Base-by-base conservation (phyloP, 495 filamentous ascomycete genomes). In the Paragyromitra xinjiangensis region DNA sequence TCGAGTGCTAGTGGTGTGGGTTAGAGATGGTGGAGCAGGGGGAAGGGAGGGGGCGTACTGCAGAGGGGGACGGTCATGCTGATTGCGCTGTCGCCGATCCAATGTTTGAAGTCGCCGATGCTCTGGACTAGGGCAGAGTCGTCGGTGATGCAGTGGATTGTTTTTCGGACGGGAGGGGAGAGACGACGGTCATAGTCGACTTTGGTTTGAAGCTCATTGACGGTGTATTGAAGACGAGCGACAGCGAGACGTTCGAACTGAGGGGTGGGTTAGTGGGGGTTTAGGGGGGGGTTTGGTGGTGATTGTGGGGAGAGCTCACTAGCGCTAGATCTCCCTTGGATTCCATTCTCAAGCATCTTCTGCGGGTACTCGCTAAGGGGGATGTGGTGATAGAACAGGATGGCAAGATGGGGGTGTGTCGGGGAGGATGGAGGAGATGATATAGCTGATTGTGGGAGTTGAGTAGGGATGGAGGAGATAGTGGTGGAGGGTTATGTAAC, bases 61-160 rank as follows among this genome's bases (percentile, higher is more conserved):
- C 90, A 88, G 26, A 91, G 87, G 66, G 91, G 91, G 65, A 93
- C 89, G 71, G 90, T 87, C 39, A 93, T 86, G 73, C 87, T 88
- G 71, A 92, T 88, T 68, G 88, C 85, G 7, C 89, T 89, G 69
- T 90, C 87, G 56, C 86, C 85, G 42, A 90, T 87, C 90, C 90
- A 92, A 84, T 88, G 87, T 84, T 91, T 89, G 71, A 92, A 89
- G 80, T 88, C 88, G 78, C 88, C 90, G 81, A 92, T 90, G 64
- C 90, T 90, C 72, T 89, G 90, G 34, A 90, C 88, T 78, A 92
- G 82, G 42, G 90, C 91, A 65, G 89, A 91, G 80, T 92, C 91
- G 83, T 93, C 91, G 82, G 91, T 88, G 80, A 92, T 89, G 85
- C 91, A 92, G 85, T 91, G 90, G 83, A 91, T 90, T 82, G 90